Evolutionary conservation across 768 basidiomycete species (phyloP).

Genomic region (Lepiota venenata): DNA sequence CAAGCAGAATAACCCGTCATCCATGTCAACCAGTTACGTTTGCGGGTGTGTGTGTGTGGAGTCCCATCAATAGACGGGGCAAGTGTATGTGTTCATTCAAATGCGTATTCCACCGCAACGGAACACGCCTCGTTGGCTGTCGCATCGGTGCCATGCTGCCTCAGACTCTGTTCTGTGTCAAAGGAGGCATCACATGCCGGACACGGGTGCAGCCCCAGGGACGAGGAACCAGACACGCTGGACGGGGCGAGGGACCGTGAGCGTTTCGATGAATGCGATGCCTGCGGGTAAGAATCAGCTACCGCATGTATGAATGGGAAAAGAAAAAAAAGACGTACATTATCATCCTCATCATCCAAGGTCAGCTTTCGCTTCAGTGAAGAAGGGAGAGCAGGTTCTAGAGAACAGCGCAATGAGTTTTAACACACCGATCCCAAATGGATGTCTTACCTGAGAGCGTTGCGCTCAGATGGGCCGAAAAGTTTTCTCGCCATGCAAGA

Average conservation of each 20-base stretch:
- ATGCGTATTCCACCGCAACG: conserved; percentile 70
- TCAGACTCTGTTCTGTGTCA: conserved; percentile 52
- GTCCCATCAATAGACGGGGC: not conserved
- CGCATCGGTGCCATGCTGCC: conserved; percentile 55
- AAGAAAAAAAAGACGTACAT: conserved; percentile 25
- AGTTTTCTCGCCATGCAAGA: conserved; percentile 66
- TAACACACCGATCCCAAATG: no score
- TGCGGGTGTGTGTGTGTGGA: conserved; percentile 1
- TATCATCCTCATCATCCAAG: conserved; percentile 38
- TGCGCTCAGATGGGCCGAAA: conserved; percentile 39
- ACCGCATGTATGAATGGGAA: not conserved
- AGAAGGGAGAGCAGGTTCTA: conserved; percentile 28
- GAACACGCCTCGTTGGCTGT: conserved; percentile 66
- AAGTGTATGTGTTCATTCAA: no score
- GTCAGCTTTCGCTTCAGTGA: conserved; percentile 50
- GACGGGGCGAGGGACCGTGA: conserved; percentile 43
- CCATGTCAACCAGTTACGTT: conserved; percentile 7
- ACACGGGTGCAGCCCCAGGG: conserved; percentile 58
- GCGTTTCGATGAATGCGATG: conserved; percentile 55
- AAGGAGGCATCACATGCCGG: conserved; percentile 75
- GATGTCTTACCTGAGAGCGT: conserved; percentile 41
- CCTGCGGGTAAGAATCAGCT: conserved; percentile 24
- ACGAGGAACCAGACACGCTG: conserved; percentile 22
- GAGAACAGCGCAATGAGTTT: not conserved
- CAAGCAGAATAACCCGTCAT: not conserved